Base-by-base conservation (phyloP, 2,329 filamentous ascomycete species). In the Microdochium nivale region DNA sequence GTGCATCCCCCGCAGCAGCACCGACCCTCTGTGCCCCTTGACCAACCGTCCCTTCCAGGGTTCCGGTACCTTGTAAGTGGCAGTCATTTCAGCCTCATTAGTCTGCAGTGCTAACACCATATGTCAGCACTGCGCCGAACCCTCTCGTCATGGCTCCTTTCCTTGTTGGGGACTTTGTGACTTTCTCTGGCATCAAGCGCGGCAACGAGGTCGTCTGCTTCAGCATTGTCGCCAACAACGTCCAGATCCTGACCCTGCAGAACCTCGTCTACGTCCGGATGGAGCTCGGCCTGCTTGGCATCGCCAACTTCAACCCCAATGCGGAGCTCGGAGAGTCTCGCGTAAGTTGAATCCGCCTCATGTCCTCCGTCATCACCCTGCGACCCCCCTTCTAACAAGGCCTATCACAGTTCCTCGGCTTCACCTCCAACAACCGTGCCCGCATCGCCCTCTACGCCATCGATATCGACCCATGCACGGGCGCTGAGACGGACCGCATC, bases 1-100 rank as follows among this genome's bases (percentile, higher is more conserved):
- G 74, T 78, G 75, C 52, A 70, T 78, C 19, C 74, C 73, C 0
- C 65, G 75, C 16, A 70, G 68, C 23, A 52, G 60, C 24, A 63
- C 62, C 1, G 68, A 70, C 25, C 62, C 67, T 0, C 55, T 67
- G 1, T 70, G 67, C 48, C 67, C 67, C 3, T 30, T 62, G 4
- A 61, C 57, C 24, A 68, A 70, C 50, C 59, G 68, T n/a, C n/a
- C n/a, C n/a, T n/a, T n/a, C n/a, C n/a, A n/a, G n/a, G n/a, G n/a
- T n/a, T n/a, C 27, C 11, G 1, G 66, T 13, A 65, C 62, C 16
- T 69, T 69, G 62, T 65, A 50, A 60, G 59, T 19, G 8, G 23
- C 19, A 8, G 3, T 19, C 21, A 16, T 23, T 16, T 7, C 19
- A 7, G 3, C 9, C 5, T 24, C 5, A 8, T 44, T 56, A 23